Evolutionary conservation across 2,329 filamentous ascomycete genomes (phyloP), one percentile per base, ranked within the genome.

Genomic region (Endoconidiophora laricicola): DNA sequence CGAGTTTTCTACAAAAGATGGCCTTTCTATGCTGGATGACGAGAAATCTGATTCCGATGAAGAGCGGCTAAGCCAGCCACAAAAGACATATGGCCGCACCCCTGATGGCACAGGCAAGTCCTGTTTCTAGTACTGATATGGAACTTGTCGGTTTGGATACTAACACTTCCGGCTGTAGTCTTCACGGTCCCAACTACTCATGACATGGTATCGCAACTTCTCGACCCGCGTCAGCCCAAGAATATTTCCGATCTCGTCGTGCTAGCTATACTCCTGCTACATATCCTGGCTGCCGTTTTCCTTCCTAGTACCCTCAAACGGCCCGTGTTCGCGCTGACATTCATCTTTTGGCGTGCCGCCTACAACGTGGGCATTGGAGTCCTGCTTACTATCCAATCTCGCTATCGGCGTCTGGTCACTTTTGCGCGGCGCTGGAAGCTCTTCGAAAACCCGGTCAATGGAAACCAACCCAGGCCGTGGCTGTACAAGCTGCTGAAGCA

Each of bases 191-290:
- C 91, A 44, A 81, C 86, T 55, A 98, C 91, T 51, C 87, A 95
- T 71, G 91, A 98, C 68, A 96, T 98, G 91, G 90, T 98, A 58
- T 94, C 90, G 47, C 91, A 96, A 68, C 76, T 98, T 50, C 78
- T 98, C 58, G 91, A 93, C 59, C 91, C 91, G 47, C 84, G 83
- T 57, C 83, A 96, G 62, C 87, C 91, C 48, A 98, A 98, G 72
- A 96, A 96, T 63, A 63, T 93, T 38, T 91, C 87, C 54, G 91
- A 98, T 65, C 67, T 79, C 52, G 61, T 83, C 53, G 87, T 98
- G 56, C 72, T 98, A 52, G 72, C 73, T 44, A 82, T 95, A 53
- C 73, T 98, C 45, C 82, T 72, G 50, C 66, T 76, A 48, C 84
- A 94, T 60, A 81, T 94, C 57, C 63, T 83, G 47, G 69, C 80